Percentiles rank a stretch among this genome's conserved stretches.
phyloP scores from a whole-genome alignment of 2,329 filamentous ascomycete genomes.

The Boeremia exigua region DNA sequence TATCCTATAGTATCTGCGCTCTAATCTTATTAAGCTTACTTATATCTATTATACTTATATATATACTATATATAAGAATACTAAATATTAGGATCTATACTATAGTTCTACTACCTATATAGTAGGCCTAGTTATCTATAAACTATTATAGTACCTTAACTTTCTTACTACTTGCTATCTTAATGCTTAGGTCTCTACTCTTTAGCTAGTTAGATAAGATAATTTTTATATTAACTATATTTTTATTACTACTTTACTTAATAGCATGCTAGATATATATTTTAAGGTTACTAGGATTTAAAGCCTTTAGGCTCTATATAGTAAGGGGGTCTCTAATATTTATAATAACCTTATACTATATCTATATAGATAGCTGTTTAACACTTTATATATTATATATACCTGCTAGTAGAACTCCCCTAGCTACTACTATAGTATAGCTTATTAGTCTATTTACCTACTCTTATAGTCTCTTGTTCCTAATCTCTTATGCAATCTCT shows the following conservation, averaged over 20 bases:
- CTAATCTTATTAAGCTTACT: slow-evolving; percentile 23
- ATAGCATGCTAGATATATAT: slow-evolving; percentile 22
- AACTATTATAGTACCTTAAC: slow-evolving; percentile 11
- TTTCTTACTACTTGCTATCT: slow-evolving; percentile 11
- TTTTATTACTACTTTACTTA: slow-evolving; percentile 23
- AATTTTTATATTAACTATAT: slow-evolving; percentile 24
- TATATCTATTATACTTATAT: slow-evolving; percentile 23
- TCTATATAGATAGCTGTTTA: slow-evolving; percentile 12
- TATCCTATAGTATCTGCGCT: slow-evolving; percentile 23
- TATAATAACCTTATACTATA: slow-evolving; percentile 23
- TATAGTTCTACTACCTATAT: slow-evolving; percentile 13
- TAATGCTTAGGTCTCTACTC: slow-evolving; percentile 26
- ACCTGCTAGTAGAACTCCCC: background rate
- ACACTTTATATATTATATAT: background rate
- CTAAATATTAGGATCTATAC: slow-evolving; percentile 19
- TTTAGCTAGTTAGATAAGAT: slow-evolving; percentile 28
- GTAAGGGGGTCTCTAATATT: slow-evolving; percentile 22
- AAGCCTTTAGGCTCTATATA: slow-evolving; percentile 21
- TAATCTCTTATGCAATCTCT: background rate
- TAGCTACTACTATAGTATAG: background rate
- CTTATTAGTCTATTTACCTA: background rate
- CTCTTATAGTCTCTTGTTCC: background rate
- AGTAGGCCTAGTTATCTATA: slow-evolving; percentile 20
- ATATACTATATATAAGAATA: slow-evolving; percentile 22
- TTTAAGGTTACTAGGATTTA: slow-evolving; percentile 22